Evolutionary conservation across 768 basidiomycete species (phyloP).

Genomic region (Tricholoma flavovirens): DNA sequence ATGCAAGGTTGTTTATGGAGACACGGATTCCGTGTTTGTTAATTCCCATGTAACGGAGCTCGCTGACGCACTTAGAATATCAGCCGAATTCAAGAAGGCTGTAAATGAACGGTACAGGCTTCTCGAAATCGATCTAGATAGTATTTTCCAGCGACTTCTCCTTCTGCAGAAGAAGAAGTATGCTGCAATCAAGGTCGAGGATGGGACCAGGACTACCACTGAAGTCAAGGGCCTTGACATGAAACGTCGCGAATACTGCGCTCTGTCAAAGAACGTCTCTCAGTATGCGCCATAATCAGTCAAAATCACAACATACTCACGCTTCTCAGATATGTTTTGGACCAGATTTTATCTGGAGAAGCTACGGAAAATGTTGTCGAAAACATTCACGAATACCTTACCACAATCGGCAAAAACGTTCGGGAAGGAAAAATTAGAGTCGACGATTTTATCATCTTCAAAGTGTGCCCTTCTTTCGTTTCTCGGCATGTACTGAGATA

Average conservation of each 20-base stretch:
- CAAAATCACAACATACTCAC: not conserved
- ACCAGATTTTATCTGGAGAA: conserved; percentile 88
- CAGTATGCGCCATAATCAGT: conserved; percentile 55
- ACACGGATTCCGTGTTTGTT: conserved; percentile 98
- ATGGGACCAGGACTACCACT: conserved; percentile 65
- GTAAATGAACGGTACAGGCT: conserved; percentile 95
- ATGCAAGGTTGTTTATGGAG: conserved; percentile 93
- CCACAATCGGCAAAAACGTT: conserved; percentile 69
- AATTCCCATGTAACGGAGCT: conserved; percentile 92
- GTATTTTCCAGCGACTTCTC: conserved; percentile 86
- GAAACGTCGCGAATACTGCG: conserved; percentile 96
- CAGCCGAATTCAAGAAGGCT: conserved; percentile 87
- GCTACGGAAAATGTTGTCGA: conserved; percentile 85
- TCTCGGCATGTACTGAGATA: not conserved
- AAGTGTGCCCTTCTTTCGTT: conserved; percentile 45
- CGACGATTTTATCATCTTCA: conserved; percentile 95
- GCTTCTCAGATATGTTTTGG: conserved; percentile 72
- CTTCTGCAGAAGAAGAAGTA: conserved; percentile 99
- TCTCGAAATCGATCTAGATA: conserved; percentile 95
- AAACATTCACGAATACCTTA: conserved; percentile 88
- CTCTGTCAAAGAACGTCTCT: conserved; percentile 86
- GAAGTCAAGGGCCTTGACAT: conserved; percentile 98
- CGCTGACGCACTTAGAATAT: conserved; percentile 85
- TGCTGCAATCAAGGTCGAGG: conserved; percentile 92
- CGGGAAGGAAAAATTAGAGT: conserved; percentile 70